Conservation (phyloP, 352 stramenopile species). For the Blastocystis sp. region DNA sequence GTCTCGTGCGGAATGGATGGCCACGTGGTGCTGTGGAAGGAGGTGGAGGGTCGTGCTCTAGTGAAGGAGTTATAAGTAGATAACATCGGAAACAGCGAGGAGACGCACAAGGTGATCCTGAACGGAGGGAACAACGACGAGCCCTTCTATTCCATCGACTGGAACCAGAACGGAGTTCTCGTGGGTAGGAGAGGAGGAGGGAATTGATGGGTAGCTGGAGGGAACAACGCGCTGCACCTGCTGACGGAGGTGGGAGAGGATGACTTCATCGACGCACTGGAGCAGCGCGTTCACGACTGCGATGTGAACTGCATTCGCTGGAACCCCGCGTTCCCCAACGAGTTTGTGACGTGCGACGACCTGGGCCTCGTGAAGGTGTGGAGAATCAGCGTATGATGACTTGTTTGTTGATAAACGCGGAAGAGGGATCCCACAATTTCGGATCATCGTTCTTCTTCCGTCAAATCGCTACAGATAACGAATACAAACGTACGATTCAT, state of each 20-base stretch:
- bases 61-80: neutral
- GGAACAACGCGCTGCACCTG: slow-evolving; percentile 77
- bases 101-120: slow-evolving; percentile 81
- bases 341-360: slow-evolving; percentile 75
- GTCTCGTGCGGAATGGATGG: slow-evolving; percentile 86
- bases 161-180: slow-evolving; percentile 79
- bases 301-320: slow-evolving; percentile 83
- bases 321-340: slow-evolving; percentile 76
- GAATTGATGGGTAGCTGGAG: slow-evolving; percentile 74
- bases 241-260: slow-evolving; percentile 6
- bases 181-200: slow-evolving; percentile 71
- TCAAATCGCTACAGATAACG: neutral
- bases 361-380: slow-evolving; percentile 77
- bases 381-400: slow-evolving; percentile 70
- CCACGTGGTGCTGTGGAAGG: slow-evolving; percentile 85
- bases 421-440: neutral
- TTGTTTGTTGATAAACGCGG: slow-evolving; percentile 17
- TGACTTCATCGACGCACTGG: slow-evolving; percentile 72
- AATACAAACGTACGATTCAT: neutral
- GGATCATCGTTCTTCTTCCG: neutral
- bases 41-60: slow-evolving; percentile 6
- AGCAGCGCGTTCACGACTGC: slow-evolving; percentile 73
- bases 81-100: slow-evolving; percentile 71
- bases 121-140: slow-evolving; percentile 80
- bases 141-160: slow-evolving; percentile 88